These are phyloP conservation scores for Porodaedalea pini DNA, from an alignment of 1,284 basidiomycete species.

Conservation along the genomic window DNA sequence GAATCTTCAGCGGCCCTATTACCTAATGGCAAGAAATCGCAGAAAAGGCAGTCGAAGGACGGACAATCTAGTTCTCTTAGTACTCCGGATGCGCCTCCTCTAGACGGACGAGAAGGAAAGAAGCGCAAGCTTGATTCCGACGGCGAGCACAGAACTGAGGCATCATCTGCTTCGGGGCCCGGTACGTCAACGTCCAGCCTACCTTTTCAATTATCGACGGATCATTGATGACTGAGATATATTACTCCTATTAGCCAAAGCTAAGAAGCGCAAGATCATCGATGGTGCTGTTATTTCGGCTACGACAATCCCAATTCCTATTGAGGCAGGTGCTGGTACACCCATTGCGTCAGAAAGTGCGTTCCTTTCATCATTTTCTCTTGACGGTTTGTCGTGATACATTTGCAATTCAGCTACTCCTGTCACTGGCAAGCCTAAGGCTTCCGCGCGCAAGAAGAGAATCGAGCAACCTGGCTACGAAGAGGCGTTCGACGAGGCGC, in stretches of 20 bases:
- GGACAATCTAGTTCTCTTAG: neutral
- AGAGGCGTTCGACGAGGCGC: neutral
- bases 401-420: neutral
- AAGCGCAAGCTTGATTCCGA: neutral
- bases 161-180: neutral
- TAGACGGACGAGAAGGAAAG: neutral
- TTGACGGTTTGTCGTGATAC: neutral
- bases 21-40: neutral
- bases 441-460: neutral
- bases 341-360: neutral
- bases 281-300: neutral
- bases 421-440: neutral
- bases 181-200: neutral
- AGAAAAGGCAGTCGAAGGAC: neutral
- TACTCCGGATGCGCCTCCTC: neutral
- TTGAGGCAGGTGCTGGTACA: neutral
- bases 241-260: neutral
- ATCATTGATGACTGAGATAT: neutral
- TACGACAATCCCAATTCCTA: neutral
- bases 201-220: neutral
- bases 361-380: neutral
- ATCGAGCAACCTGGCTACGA: neutral
- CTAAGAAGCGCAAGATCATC: slow-evolving; percentile 4
- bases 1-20: neutral
- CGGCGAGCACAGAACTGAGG: neutral